Base-by-base conservation (phyloP, 305 asterid species). In the Fraxinus ornus region DNA sequence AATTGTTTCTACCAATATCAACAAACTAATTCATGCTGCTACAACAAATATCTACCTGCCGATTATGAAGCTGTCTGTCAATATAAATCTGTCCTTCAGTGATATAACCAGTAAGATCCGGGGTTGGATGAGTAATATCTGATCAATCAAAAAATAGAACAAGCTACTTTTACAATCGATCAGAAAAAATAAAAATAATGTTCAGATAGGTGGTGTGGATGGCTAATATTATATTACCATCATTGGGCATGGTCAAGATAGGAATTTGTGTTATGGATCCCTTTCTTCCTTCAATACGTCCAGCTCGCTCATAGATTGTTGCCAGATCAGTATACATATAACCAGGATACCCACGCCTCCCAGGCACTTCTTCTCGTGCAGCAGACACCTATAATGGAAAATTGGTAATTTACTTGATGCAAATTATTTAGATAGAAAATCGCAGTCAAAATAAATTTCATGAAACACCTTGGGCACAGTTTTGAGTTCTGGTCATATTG, bases 61-160 rank as follows among this genome's bases (percentile, higher is more conserved):
- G 91, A 88, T 94, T 96, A 22, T 94, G 86, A 82, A 96, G 98
- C 89, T 94, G 99, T 84, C 99, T 90, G 89, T 96, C 99, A 70
- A 96, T 93, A 78, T 96, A 96, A 79, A 96, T 93, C 91, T 96
- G 99, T 74, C 99, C 99, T 86, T 96, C 99, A 2, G 99, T 96
- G 86, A 96, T 96, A 83, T 96, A 96, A 79, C 99, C 99, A 2
- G 99, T 94, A 84, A 96, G 97, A 96, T 96, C 99, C 47, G 99
- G 99, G 72, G 99, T 96, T 73, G 99, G 99, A 91, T 96, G 99
- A 33, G 99, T 96, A 77, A 96, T 96, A 89, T 96, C 99, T 96
- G 97, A 22, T 70, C 79, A 88, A 88, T 81, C 68, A 75, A 83
- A 80, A 85, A 32, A 28, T 32, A 30, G 21, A 83, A 71, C 1